Conservation (phyloP, 768 basidiomycete genomes). For the Amanita rimosa region DNA sequence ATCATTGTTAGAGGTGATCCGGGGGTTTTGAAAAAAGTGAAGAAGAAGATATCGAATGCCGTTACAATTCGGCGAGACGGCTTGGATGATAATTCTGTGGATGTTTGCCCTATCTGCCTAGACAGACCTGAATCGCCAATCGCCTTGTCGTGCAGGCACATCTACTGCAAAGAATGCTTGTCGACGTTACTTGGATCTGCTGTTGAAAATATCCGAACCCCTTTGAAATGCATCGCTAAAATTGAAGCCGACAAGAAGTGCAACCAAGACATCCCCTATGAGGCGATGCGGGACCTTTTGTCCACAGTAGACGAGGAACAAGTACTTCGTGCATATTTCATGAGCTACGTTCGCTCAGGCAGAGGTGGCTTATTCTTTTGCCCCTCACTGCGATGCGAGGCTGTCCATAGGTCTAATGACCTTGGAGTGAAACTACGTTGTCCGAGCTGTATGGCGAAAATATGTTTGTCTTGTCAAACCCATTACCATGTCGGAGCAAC, state of each 20-base stretch:
- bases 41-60: slow-evolving; percentile 13
- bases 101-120: slow-evolving; percentile 30
- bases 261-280: slow-evolving; percentile 23
- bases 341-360: slow-evolving; percentile 27
- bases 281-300: slow-evolving; percentile 26
- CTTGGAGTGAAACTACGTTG: slow-evolving; percentile 21
- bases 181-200: slow-evolving; percentile 27
- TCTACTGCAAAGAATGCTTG: slow-evolving; percentile 41
- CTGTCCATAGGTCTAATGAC: slow-evolving; percentile 26
- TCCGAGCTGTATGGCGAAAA: slow-evolving; percentile 19
- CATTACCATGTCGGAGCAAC: slow-evolving; percentile 29
- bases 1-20: slow-evolving; percentile 31
- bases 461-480: slow-evolving; percentile 28
- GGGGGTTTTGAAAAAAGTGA: slow-evolving; percentile 18
- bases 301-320: slow-evolving; percentile 23
- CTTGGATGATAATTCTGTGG: not conserved
- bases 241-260: slow-evolving; percentile 16
- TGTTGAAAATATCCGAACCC: slow-evolving; percentile 16
- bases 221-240: slow-evolving; percentile 27
- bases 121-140: slow-evolving; percentile 20
- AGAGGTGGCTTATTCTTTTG: slow-evolving; percentile 39
- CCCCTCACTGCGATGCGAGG: slow-evolving; percentile 38
- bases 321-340: slow-evolving; percentile 31
- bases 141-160: slow-evolving; percentile 35
- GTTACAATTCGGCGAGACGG: slow-evolving; percentile 8